Percentiles rank a stretch among this genome's conserved stretches.
Conservation (phyloP, 2,329 filamentous ascomycete genomes). For the Hypoxylon sp. region DNA sequence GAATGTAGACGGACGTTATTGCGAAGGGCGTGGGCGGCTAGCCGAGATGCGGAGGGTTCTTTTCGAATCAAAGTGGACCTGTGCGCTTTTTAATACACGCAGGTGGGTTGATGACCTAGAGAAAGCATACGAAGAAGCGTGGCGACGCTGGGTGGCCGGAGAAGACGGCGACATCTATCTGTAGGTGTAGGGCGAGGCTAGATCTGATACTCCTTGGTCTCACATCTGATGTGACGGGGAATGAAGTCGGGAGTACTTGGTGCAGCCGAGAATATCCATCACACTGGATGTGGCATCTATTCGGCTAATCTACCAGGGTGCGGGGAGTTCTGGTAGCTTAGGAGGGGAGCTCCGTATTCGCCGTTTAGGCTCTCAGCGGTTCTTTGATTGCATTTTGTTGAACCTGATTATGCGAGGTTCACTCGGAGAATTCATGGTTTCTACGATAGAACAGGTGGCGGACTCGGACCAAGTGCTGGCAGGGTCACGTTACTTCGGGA, state of each 20-base stretch:
- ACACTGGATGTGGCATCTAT: constrained; percentile 13
- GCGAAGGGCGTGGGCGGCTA: constrained; percentile 76
- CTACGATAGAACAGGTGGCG: constrained; percentile 53
- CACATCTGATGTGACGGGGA: constrained; percentile 6
- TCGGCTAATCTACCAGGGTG: constrained; percentile 13
- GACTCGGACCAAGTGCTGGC: constrained; percentile 58
- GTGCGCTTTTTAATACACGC: constrained; percentile 89
- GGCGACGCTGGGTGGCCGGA: constrained; percentile 88
- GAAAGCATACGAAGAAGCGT: constrained; percentile 88
- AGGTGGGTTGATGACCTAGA: constrained; percentile 94
- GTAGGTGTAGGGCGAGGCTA: constrained; percentile 31
- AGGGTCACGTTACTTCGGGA: constrained; percentile 54
- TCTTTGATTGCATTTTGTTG: constrained; percentile 26
- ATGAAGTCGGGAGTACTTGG: constrained; percentile 22
- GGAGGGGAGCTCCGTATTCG: constrained; percentile 3
- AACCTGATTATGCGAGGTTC: constrained; percentile 27
- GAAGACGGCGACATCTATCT: constrained; percentile 96
- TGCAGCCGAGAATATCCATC: constrained; percentile 2
- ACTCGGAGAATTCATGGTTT: constrained; percentile 32
- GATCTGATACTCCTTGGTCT: constrained; percentile 12
- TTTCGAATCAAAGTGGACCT: constrained; percentile 87
- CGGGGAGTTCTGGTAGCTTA: constrained; percentile 30
- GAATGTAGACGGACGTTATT: constrained; percentile 60
- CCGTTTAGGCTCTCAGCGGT: constrained; percentile 8
- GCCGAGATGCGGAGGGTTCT: constrained; percentile 84